Evolutionary conservation across 2,329 filamentous ascomycete genomes (phyloP).

Genomic region (Hyphodiscus sp.): DNA sequence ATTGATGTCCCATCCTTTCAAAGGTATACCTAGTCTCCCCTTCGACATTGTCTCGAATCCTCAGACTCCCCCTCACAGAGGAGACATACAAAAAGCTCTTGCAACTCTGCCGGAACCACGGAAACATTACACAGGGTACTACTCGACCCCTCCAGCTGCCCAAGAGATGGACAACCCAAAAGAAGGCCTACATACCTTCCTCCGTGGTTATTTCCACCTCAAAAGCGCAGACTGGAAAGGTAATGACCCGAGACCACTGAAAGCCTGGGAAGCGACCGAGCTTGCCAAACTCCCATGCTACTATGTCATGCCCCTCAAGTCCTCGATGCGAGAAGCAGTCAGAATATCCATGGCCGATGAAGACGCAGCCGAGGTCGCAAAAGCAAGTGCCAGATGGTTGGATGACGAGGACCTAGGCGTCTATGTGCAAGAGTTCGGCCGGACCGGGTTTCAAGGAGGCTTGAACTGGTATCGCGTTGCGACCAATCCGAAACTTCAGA

Average conservation of each 20-base stretch:
- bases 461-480: slow-evolving; percentile 62
- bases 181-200: slow-evolving; percentile 50
- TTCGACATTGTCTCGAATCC: slow-evolving; percentile 38
- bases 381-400: slow-evolving; percentile 42
- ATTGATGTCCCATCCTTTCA: slow-evolving; percentile 61
- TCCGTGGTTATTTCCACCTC: slow-evolving; percentile 62
- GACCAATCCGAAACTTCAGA: slow-evolving; percentile 41
- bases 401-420: slow-evolving; percentile 49
- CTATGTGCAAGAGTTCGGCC: slow-evolving; percentile 53
- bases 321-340: slow-evolving; percentile 54
- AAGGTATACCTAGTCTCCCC: slow-evolving; percentile 42
- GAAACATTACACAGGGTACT: slow-evolving; percentile 68
- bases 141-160: slow-evolving; percentile 43
- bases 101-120: slow-evolving; percentile 47
- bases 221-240: slow-evolving; percentile 56
- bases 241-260: slow-evolving; percentile 47
- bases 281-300: slow-evolving; percentile 57
- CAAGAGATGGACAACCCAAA: slow-evolving; percentile 40
- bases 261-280: slow-evolving; percentile 49
- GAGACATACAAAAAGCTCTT: slow-evolving; percentile 50
- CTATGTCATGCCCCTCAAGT: slow-evolving; percentile 57
- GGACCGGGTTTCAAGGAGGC: slow-evolving; percentile 59
- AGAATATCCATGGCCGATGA: slow-evolving; percentile 47
- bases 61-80: slow-evolving; percentile 15
- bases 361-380: slow-evolving; percentile 35